A percentile compares a stretch with the other conserved stretches of the same genome.
Evolutionary conservation across 768 basidiomycete species (phyloP).

Genomic region (Phaffia australis): DNA sequence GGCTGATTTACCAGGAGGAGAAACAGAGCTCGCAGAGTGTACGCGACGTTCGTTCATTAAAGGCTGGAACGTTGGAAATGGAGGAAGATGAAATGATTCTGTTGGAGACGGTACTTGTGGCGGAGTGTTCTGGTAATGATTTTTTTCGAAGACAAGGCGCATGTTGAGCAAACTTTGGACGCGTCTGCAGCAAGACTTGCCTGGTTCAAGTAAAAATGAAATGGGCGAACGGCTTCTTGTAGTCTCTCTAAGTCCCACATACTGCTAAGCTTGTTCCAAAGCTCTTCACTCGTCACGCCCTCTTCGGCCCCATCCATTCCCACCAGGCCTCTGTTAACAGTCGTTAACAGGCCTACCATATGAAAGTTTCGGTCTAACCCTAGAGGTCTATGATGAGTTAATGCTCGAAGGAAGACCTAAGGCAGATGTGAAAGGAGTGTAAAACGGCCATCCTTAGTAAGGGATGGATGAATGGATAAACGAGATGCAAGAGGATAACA

Average conservation of each 20-base stretch:
- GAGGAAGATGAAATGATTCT: not conserved
- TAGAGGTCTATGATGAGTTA: slow-evolving; percentile 2
- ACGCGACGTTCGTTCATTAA: not conserved
- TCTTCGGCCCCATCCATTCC: not conserved
- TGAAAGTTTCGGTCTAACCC: slow-evolving; percentile 5
- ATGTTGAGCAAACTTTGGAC: no score
- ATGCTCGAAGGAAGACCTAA: slow-evolving; percentile 3
- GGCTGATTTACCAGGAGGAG: not conserved
- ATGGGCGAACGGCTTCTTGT: not conserved
- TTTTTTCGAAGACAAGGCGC: no score
- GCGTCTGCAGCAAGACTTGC: no score
- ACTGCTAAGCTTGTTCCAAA: slow-evolving; percentile 7
- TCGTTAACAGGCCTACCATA: not conserved
- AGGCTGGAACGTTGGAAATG: not conserved
- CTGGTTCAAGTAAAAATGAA: no score
- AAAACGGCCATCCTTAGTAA: no score
- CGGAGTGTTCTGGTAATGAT: no score
- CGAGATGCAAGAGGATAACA: no score
- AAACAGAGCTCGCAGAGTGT: not conserved
- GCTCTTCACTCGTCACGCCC: not conserved
- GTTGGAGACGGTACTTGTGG: not conserved
- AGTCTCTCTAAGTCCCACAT: slow-evolving; percentile 13
- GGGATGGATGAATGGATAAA: no score
- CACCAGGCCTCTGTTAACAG: not conserved
- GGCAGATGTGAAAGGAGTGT: not conserved